Evolutionary conservation across 192 early-diverging fungal species (phyloP).

Genomic region (Allomyces macrogynus): DNA sequence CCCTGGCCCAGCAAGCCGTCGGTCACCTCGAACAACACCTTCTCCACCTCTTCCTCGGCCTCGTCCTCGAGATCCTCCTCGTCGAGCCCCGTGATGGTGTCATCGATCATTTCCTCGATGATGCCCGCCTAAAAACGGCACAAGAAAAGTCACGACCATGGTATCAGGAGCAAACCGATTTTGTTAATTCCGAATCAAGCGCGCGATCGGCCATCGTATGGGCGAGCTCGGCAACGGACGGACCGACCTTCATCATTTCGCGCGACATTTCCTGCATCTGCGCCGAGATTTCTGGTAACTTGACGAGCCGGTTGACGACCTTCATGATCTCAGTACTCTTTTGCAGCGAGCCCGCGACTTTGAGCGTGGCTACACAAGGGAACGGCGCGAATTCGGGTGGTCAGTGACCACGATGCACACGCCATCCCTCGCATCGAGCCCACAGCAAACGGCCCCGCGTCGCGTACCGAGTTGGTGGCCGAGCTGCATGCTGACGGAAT

Average conservation of each 20-base stretch:
- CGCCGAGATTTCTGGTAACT: conserved; percentile 61
- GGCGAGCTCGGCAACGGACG: too few relatives aligned
- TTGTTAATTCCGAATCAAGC: conserved; percentile 1
- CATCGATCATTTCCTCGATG: conserved; percentile 88
- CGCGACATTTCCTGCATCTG: conserved; percentile 78
- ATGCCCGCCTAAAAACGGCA: conserved; percentile 74
- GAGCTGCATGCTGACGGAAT: conserved; percentile 74
- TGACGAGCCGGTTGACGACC: conserved; percentile 66
- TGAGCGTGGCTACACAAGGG: conserved; percentile 55
- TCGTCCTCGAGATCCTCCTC: conserved; percentile 86
- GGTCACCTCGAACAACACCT: conserved; percentile 70
- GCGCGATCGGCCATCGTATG: background rate
- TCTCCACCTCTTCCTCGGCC: conserved; percentile 82
- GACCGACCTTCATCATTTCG: conserved; percentile 87
- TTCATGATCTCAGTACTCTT: conserved; percentile 83
- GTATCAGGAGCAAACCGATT: conserved; percentile 1
- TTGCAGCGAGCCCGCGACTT: conserved; percentile 68
- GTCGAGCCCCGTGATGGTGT: conserved; percentile 66
- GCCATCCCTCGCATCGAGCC: too few relatives aligned
- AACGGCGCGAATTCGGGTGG: background rate
- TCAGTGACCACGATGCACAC: background rate
- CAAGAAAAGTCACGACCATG: background rate
- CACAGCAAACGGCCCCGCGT: too few relatives aligned
- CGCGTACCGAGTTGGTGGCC: conserved; percentile 59
- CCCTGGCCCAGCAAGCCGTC: conserved; percentile 46